These are phyloP conservation scores for Trametes cubensis DNA, from an alignment of 768 basidiomycete species.

Conservation along the genomic window DNA sequence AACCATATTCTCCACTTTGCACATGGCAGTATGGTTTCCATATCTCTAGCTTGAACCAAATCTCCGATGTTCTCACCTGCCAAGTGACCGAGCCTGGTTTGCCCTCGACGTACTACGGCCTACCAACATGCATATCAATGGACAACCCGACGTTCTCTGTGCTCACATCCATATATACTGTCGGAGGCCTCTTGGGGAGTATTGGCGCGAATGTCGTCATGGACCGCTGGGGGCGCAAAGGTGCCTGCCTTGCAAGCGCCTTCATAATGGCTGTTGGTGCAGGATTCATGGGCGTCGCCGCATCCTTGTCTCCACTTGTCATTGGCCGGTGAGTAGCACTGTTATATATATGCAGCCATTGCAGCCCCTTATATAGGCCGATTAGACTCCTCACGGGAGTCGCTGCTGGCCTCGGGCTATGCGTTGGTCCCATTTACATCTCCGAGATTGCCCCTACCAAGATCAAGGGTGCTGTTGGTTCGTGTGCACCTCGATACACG, in stretches of 20 bases:
- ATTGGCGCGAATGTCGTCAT: slow-evolving; percentile 65
- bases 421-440: slow-evolving; percentile 82
- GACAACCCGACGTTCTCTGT: slow-evolving; percentile 74
- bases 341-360: background rate
- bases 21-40: slow-evolving; percentile 81
- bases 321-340: slow-evolving; percentile 60
- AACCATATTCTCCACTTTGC: background rate
- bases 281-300: slow-evolving; percentile 64
- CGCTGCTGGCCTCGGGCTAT: slow-evolving; percentile 72
- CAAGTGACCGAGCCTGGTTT: slow-evolving; percentile 33
- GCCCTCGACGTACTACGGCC: slow-evolving; percentile 35
- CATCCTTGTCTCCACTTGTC: slow-evolving; percentile 55
- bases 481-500: slow-evolving; percentile 22
- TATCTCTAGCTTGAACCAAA: slow-evolving; percentile 88
- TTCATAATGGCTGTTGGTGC: slow-evolving; percentile 60
- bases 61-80: slow-evolving; percentile 57
- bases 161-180: slow-evolving; percentile 83
- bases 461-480: slow-evolving; percentile 76
- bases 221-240: slow-evolving; percentile 72
- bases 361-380: background rate
- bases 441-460: slow-evolving; percentile 79
- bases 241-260: slow-evolving; percentile 63
- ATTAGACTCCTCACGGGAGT: slow-evolving; percentile 66
- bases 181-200: slow-evolving; percentile 86
- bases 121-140: slow-evolving; percentile 82